phyloP scores from a whole-genome alignment of 73 alveolate species.

The Symbiodinium natans region DNA sequence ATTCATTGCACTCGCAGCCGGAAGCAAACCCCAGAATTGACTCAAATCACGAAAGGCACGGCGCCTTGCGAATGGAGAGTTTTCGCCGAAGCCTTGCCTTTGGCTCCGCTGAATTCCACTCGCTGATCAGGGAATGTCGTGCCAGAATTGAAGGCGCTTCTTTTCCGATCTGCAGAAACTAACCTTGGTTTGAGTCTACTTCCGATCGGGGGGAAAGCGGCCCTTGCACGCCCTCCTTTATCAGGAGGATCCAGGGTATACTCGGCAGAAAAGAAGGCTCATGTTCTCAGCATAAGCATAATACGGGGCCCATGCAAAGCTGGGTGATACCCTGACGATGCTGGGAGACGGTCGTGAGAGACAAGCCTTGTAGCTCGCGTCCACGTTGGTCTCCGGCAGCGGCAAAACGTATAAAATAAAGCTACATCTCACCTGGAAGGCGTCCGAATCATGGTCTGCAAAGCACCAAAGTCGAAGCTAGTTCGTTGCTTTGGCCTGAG shows the following conservation, averaged over 20 bases:
- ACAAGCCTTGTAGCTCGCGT: neutral
- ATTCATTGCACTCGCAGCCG: neutral
- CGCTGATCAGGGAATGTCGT: too few relatives aligned
- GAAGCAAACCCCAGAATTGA: neutral
- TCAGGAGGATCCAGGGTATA: neutral
- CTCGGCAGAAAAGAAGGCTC: neutral
- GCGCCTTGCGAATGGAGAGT: conserved; percentile 57
- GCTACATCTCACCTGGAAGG: neutral
- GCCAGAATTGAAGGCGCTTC: too few relatives aligned
- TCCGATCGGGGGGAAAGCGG: too few relatives aligned
- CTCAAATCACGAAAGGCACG: neutral
- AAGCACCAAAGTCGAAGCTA: neutral
- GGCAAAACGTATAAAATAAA: neutral
- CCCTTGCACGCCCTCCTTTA: neutral
- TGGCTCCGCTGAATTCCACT: too few relatives aligned
- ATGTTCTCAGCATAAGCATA: too few relatives aligned
- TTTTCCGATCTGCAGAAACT: too few relatives aligned
- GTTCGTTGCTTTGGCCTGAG: neutral
- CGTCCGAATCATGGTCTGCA: neutral
- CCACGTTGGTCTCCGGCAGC: neutral
- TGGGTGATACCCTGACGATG: neutral
- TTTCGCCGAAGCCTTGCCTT: conserved; percentile 61
- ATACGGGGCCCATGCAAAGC: neutral
- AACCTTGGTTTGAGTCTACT: too few relatives aligned
- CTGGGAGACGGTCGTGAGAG: neutral